A percentile compares a stretch with the other conserved stretches of the same genome.
phyloP scores from a whole-genome alignment of 2,329 filamentous ascomycete species.

The Erysiphe pulchra region DNA sequence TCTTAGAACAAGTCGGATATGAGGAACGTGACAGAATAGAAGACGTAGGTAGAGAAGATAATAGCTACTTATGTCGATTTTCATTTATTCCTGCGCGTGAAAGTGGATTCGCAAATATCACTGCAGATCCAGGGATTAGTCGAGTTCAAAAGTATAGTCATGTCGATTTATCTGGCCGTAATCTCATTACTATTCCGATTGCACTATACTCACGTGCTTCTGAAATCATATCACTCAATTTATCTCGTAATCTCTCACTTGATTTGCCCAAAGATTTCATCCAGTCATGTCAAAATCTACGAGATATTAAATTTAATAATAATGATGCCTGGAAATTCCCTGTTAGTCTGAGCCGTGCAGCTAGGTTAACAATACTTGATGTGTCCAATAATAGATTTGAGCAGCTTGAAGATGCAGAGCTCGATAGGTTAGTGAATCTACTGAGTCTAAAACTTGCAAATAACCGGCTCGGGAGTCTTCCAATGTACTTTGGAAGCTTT shows the following conservation, averaged over 20 bases:
- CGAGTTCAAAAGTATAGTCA: slow-evolving; percentile 82
- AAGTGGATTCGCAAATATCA: slow-evolving; percentile 45
- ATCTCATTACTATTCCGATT: slow-evolving; percentile 85
- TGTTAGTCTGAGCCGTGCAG: slow-evolving; percentile 57
- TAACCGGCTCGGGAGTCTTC: slow-evolving; percentile 60
- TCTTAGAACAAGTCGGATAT: slow-evolving; percentile 82
- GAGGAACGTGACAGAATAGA: slow-evolving; percentile 66
- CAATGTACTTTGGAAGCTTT: slow-evolving; percentile 61
- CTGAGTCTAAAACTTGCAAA: slow-evolving; percentile 84
- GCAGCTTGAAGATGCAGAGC: slow-evolving; percentile 59
- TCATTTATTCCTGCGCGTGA: slow-evolving; percentile 80
- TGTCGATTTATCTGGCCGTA: slow-evolving; percentile 72
- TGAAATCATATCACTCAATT: slow-evolving; percentile 84
- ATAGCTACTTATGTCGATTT: slow-evolving; percentile 89
- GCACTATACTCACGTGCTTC: slow-evolving; percentile 71
- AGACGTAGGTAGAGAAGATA: slow-evolving; percentile 86
- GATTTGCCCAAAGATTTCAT: slow-evolving; percentile 93
- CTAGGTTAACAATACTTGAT: slow-evolving; percentile 64
- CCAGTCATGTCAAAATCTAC: slow-evolving; percentile 67
- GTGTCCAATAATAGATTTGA: slow-evolving; percentile 87
- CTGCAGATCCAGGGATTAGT: slow-evolving; percentile 57
- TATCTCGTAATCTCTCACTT: slow-evolving; percentile 76
- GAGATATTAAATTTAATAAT: slow-evolving; percentile 87
- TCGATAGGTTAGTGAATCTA: slow-evolving; percentile 48
- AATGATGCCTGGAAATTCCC: slow-evolving; percentile 80